These are phyloP conservation scores for Neonectria faginata DNA, from an alignment of 2,329 filamentous ascomycete genomes.

Conservation along the genomic window DNA sequence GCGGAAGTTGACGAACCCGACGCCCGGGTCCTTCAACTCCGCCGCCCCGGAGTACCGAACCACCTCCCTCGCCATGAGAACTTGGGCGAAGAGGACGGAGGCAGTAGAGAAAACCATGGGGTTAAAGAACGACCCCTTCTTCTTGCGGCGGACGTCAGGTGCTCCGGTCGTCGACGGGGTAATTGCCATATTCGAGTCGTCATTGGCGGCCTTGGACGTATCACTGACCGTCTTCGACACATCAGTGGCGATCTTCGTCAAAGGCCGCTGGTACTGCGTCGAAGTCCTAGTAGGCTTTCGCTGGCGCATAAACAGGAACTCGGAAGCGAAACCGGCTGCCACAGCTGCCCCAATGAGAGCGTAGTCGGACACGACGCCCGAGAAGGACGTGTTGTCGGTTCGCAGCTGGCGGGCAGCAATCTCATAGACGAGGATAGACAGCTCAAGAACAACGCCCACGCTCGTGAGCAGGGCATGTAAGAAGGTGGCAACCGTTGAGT, in stretches of 20 bases:
- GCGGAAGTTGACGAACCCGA: constrained; percentile 39
- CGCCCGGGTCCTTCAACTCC: constrained; percentile 12
- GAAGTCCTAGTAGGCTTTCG: neutral
- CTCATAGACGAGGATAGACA: constrained; percentile 10
- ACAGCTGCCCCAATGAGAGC: constrained; percentile 26
- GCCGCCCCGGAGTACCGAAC: constrained; percentile 19
- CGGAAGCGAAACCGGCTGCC: constrained; percentile 16
- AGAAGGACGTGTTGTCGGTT: neutral
- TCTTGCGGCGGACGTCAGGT: neutral
- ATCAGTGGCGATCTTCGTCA: neutral
- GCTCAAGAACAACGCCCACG: constrained; percentile 10
- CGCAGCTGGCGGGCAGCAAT: constrained; percentile 17
- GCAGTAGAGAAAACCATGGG: constrained; percentile 23
- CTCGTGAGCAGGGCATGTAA: constrained; percentile 18
- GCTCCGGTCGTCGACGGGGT: neutral
- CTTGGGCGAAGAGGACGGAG: constrained; percentile 27
- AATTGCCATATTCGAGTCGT: neutral
- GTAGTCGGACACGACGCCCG: constrained; percentile 4
- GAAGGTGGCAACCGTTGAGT: constrained; percentile 9
- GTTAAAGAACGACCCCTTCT: constrained; percentile 7
- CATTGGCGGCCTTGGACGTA: neutral
- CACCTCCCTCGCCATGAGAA: constrained; percentile 29
- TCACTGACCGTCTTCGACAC: neutral
- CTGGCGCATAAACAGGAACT: constrained; percentile 1
- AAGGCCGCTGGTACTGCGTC: too few relatives aligned